Evolutionary conservation across 2,329 filamentous ascomycete genomes (phyloP).

Genomic region (Colletotrichum sublineola): DNA sequence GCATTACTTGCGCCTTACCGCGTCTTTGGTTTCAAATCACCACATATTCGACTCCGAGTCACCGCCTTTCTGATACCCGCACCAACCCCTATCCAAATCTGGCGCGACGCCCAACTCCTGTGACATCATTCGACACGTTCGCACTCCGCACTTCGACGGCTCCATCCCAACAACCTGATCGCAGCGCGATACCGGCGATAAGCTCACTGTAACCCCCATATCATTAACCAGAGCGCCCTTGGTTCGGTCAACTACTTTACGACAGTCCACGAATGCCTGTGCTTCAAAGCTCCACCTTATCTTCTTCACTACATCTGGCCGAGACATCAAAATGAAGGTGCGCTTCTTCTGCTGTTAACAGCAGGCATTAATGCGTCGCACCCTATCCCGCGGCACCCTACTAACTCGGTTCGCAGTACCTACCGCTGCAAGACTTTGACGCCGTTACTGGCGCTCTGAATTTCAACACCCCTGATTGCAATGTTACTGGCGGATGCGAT

Average conservation of each 20-base stretch:
- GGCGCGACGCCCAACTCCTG: constrained; percentile 37
- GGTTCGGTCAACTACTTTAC: not conserved
- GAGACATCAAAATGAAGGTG: constrained; percentile 43
- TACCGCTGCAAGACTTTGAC: constrained; percentile 92
- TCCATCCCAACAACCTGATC: constrained; percentile 36
- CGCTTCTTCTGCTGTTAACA: constrained; percentile 30
- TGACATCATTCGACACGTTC: constrained; percentile 43
- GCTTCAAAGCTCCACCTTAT: constrained; percentile 19
- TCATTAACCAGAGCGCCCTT: constrained; percentile 6
- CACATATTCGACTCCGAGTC: constrained; percentile 23
- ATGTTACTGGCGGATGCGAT: constrained; percentile 93
- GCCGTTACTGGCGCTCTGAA: constrained; percentile 92
- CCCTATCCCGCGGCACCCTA: constrained; percentile 10
- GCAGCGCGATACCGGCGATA: constrained; percentile 39
- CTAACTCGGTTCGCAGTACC: constrained; percentile 72
- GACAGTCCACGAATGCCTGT: constrained; percentile 25
- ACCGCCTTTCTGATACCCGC: constrained; percentile 27
- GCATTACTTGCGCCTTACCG: constrained; percentile 25
- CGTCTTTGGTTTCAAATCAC: constrained; percentile 9
- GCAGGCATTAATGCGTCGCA: constrained; percentile 31
- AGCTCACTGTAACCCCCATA: constrained; percentile 23
- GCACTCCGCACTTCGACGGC: constrained; percentile 31
- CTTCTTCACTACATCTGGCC: constrained; percentile 26
- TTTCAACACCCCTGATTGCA: constrained; percentile 93
- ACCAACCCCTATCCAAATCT: constrained; percentile 24